Percentiles rank a stretch among this genome's conserved stretches.
phyloP scores from a whole-genome alignment of 2,329 filamentous ascomycete genomes.

The Penicillium sp. region DNA sequence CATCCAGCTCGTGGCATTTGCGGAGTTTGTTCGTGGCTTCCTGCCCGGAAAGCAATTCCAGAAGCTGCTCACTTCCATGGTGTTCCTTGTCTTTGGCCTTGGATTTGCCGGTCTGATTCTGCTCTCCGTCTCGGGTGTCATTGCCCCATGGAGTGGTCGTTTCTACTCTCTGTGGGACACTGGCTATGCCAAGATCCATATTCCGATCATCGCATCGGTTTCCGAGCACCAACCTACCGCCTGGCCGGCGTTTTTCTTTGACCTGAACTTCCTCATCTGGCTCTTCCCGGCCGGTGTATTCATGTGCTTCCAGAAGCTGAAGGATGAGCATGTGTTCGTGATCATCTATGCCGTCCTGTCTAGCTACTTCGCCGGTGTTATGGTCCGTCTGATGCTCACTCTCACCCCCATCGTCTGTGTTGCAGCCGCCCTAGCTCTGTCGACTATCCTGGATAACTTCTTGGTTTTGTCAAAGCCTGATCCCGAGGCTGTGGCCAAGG shows the following conservation, averaged over 20 bases:
- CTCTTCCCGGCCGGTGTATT: conserved; percentile 98
- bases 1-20: conserved; percentile 85
- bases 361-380: conserved; percentile 98
- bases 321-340: conserved; percentile 95
- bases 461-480: conserved; percentile 62
- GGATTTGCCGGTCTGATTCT: conserved; percentile 71
- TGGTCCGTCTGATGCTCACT: conserved; percentile 98
- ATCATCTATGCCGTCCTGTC: conserved; percentile 95
- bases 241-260: conserved; percentile 99
- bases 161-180: conserved; percentile 99
- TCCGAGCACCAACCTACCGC: conserved; percentile 98
- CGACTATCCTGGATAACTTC: conserved; percentile 83
- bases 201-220: conserved; percentile 98
- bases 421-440: conserved; percentile 81
- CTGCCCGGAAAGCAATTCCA: conserved; percentile 92
- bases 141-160: conserved; percentile 95
- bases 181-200: conserved; percentile 97
- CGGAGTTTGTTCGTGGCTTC: conserved; percentile 83
- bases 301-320: conserved; percentile 90
- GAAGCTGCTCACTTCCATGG: conserved; percentile 72
- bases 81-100: conserved; percentile 69
- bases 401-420: conserved; percentile 95
- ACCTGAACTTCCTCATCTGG: conserved; percentile 97
- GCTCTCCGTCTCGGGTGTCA: conserved; percentile 80
- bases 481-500: conserved; percentile 39